Evolutionary conservation across 2,329 filamentous ascomycete species (phyloP), one percentile per base, ranked within the genome.

Genomic region (Beauveria australis): DNA sequence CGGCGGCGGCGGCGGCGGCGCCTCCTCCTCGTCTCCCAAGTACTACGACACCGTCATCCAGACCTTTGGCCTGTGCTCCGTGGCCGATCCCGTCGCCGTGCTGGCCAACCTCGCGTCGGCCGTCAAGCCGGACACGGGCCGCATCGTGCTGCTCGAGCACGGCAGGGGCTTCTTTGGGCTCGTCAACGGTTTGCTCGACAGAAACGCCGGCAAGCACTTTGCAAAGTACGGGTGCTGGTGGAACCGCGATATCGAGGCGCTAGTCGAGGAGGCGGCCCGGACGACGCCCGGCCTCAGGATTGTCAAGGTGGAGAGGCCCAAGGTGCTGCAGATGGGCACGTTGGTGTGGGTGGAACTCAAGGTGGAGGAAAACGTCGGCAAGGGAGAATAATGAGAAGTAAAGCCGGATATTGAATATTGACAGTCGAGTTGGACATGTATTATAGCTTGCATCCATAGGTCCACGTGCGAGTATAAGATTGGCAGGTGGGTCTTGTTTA

Each of bases 1-100:
- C n/a, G 22, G 22, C 63, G 67, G 73, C 73, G n/a, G 22, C 22
- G 22, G 22, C 22, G 22, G 22, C 22, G 22, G 22, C 22, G 22
- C 22, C 22, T 22, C 22, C 22, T 1, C 22, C 22, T 22, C 44
- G 30, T 3, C 6, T n/a, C n/a, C 18, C 12, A 53, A 59, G 10
- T 87, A 87, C 10, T 88, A 87, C 72, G 85, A 88, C 72, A 86
- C 83, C 2, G 73, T 87, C 43, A 68, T 87, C 33, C 84, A 87
- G 67, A 86, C 83, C 0, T 87, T 88, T 72, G 84, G 84, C 5
- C 77, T 88, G 28, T 88, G 85, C 72, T 85, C 81, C 66, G 84
- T 86, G 3, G 74, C 75, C 5, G 79, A 86, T 67, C 85, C 85
- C 1, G 76, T 79, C 10, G 70, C 69, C 30, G 75, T 87, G 22